Conservation (phyloP, 2,329 filamentous ascomycete species). For the Hymenoscyphus scutula region DNA sequence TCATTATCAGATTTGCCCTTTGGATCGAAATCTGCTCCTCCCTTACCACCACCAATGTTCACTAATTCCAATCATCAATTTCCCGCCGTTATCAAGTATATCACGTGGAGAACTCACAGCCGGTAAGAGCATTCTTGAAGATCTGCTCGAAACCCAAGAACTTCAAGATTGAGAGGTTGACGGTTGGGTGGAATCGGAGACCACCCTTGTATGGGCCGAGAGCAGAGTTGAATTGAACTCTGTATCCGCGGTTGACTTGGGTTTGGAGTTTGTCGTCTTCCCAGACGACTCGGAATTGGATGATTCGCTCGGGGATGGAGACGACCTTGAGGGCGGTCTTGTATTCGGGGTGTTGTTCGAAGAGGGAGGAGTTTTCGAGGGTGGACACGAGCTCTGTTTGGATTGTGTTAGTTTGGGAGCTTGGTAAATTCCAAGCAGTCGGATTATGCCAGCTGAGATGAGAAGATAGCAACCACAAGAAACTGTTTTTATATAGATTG, state of each 20-base stretch:
- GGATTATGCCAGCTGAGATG: background rate
- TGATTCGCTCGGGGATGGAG: slow-evolving; percentile 88
- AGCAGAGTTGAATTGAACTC: slow-evolving; percentile 98
- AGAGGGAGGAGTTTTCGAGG: slow-evolving; percentile 89
- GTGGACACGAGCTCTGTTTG: slow-evolving; percentile 83
- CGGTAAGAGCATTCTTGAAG: slow-evolving; percentile 99
- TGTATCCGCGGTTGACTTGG: slow-evolving; percentile 91
- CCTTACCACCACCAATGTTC: slow-evolving; percentile 96
- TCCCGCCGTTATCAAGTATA: background rate
- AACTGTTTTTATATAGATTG: background rate
- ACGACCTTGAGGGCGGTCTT: slow-evolving; percentile 83
- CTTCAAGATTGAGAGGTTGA: slow-evolving; percentile 82
- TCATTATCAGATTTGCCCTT: slow-evolving; percentile 98
- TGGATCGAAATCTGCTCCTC: slow-evolving; percentile 96
- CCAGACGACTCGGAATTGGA: slow-evolving; percentile 98
- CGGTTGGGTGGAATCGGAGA: slow-evolving; percentile 87
- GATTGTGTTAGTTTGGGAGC: background rate
- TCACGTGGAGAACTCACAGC: slow-evolving; percentile 58
- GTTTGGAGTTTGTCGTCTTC: slow-evolving; percentile 87
- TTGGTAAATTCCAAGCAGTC: background rate
- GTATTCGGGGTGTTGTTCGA: slow-evolving; percentile 93
- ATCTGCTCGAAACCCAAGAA: slow-evolving; percentile 99
- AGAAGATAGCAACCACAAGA: background rate
- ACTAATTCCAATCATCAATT: slow-evolving; percentile 46
- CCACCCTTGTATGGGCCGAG: slow-evolving; percentile 98